phyloP scores from a whole-genome alignment of 495 filamentous ascomycete species.

The Usnea hakonensis region DNA sequence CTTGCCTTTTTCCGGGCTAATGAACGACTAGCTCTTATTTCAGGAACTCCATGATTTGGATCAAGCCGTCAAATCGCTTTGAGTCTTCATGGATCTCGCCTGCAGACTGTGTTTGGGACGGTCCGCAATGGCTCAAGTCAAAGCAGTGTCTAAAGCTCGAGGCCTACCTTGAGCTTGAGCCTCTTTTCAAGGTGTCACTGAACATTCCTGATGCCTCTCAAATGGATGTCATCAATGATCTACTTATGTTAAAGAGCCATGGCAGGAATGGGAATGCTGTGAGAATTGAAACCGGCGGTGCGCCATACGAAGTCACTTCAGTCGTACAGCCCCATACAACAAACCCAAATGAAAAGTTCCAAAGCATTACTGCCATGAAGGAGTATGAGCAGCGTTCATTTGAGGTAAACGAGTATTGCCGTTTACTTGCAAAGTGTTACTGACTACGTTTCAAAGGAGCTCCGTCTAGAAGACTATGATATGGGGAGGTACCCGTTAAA shows the following conservation, averaged over 20 bases:
- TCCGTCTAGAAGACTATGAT: conserved; percentile 3
- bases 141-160: conserved; percentile 6
- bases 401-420: background rate
- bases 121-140: conserved; percentile 4
- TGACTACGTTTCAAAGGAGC: background rate
- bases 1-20: background rate
- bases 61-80: background rate
- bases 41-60: background rate
- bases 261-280: background rate
- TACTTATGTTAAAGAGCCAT: conserved; percentile 5
- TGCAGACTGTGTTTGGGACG: conserved; percentile 1
- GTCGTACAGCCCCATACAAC: background rate
- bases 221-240: conserved; percentile 4
- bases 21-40: background rate
- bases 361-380: background rate
- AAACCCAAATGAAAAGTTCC: background rate
- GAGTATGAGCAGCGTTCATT: background rate
- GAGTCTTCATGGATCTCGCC: background rate
- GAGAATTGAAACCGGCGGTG: background rate
- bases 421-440: background rate
- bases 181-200: background rate
- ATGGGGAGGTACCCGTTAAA: background rate
- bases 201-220: background rate
- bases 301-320: background rate
- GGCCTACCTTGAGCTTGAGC: conserved; percentile 4